These are phyloP conservation scores for Medicago ruthenica DNA, from an alignment of 306 rosid genomes.

Conservation along the genomic window DNA sequence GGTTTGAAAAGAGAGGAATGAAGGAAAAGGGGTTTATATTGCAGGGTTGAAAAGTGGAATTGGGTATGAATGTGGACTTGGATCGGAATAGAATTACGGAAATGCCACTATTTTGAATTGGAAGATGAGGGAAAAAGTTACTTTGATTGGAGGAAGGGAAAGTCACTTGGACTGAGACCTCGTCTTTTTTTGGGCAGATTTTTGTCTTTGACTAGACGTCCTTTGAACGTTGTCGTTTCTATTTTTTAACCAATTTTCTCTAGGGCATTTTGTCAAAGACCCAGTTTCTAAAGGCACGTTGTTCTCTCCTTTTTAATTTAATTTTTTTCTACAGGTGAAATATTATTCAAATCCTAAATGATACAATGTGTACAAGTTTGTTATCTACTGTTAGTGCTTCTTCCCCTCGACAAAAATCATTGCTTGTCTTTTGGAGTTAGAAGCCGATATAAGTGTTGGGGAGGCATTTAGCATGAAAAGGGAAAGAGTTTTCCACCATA, in stretches of 20 bases:
- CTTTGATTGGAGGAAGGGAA: conserved; percentile 42
- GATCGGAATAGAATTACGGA: conserved; percentile 55
- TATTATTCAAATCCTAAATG: too few species aligned
- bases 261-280: background rate
- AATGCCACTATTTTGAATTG: conserved; percentile 68
- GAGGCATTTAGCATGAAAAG: too few species aligned
- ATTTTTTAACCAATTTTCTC: background rate
- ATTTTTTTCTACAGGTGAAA: too few species aligned
- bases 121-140: conserved; percentile 53
- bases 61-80: conserved; percentile 40
- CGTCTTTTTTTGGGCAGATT: background rate
- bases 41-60: conserved; percentile 36
- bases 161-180: background rate
- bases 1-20: conserved; percentile 9
- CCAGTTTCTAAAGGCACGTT: background rate
- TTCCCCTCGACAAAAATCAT: too few species aligned
- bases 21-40: conserved; percentile 36
- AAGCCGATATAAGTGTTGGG: too few species aligned
- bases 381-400: too few species aligned
- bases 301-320: too few species aligned
- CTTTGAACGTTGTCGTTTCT: background rate
- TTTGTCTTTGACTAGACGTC: background rate
- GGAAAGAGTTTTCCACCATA: too few species aligned
- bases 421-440: too few species aligned
- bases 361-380: too few species aligned